phyloP scores from a whole-genome alignment of 2,329 filamentous ascomycete genomes.

The Chaetomiaceae sp. region DNA sequence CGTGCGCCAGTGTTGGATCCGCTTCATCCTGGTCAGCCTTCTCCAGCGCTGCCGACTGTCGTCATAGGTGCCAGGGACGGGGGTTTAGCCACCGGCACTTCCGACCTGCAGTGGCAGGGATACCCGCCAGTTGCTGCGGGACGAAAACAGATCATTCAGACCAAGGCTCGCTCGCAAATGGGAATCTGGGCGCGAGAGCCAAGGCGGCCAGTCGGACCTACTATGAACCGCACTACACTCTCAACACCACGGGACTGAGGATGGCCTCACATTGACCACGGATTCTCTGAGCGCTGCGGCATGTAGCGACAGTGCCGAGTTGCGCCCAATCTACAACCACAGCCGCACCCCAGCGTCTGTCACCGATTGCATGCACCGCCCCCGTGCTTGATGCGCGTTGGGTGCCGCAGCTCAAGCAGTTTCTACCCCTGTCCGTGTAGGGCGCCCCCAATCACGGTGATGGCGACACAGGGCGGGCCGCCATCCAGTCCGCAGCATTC shows the following conservation, averaged over 20 bases:
- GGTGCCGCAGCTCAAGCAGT: background rate
- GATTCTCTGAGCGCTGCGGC: slow-evolving; percentile 1
- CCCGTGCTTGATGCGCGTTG: background rate
- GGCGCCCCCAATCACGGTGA: slow-evolving; percentile 1
- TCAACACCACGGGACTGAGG: background rate
- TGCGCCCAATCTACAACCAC: background rate
- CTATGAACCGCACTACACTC: too few species aligned
- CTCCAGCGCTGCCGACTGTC: too few species aligned
- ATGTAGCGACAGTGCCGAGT: slow-evolving; percentile 11
- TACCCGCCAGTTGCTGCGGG: too few species aligned
- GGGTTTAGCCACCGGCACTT: too few species aligned
- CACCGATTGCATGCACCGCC: background rate
- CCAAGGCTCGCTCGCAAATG: too few species aligned
- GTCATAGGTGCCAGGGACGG: too few species aligned
- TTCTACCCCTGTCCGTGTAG: background rate
- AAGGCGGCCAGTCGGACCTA: too few species aligned
- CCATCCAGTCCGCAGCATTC: slow-evolving; percentile 20
- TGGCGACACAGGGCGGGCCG: slow-evolving; percentile 18
- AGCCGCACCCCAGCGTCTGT: background rate
- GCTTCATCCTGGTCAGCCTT: too few species aligned
- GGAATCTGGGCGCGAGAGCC: too few species aligned
- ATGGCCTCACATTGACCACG: background rate
- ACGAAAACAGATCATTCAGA: too few species aligned
- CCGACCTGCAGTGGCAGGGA: too few species aligned
- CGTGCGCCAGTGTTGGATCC: too few species aligned